These are phyloP conservation scores for Cyclotella sp. DNA, from an alignment of 108 stramenopile species.

Conservation along the genomic window DNA sequence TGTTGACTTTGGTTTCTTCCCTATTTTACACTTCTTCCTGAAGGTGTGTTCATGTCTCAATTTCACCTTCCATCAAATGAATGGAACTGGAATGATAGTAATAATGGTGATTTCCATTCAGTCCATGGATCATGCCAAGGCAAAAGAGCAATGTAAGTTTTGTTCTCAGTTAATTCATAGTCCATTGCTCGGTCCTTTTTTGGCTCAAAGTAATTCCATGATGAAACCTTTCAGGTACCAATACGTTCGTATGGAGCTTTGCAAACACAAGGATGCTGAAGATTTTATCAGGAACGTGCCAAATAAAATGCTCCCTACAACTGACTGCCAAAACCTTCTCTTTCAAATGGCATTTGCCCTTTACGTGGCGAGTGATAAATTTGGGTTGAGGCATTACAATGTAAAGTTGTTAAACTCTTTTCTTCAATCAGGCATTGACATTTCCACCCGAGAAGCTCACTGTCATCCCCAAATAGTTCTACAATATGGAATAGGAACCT, in stretches of 20 bases:
- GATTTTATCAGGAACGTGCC: slow-evolving; percentile 79
- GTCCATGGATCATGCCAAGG: slow-evolving; percentile 15
- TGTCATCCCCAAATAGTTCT: slow-evolving; percentile 61
- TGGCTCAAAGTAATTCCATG: too few species aligned
- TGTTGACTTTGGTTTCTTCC: neutral
- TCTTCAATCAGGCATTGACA: slow-evolving; percentile 55
- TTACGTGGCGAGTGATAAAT: slow-evolving; percentile 80
- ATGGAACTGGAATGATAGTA: slow-evolving; percentile 55
- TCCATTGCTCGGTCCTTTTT: too few species aligned
- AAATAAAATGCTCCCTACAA: slow-evolving; percentile 46
- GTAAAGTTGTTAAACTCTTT: slow-evolving; percentile 98
- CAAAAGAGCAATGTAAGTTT: slow-evolving; percentile 38
- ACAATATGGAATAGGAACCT: slow-evolving; percentile 84
- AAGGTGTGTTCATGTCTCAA: slow-evolving; percentile 64
- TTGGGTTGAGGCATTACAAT: slow-evolving; percentile 96
- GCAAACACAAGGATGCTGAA: slow-evolving; percentile 93
- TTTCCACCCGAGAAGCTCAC: slow-evolving; percentile 25
- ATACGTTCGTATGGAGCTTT: slow-evolving; percentile 98
- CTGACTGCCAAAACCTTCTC: slow-evolving; percentile 65
- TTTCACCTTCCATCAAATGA: slow-evolving; percentile 63
- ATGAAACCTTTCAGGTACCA: slow-evolving; percentile 73
- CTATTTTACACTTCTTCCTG: neutral
- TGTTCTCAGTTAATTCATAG: too few species aligned
- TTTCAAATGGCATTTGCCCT: slow-evolving; percentile 97
- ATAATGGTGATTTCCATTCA: neutral